phyloP scores from a whole-genome alignment of 495 filamentous ascomycete species.

The Talaromyces stipitatus region DNA sequence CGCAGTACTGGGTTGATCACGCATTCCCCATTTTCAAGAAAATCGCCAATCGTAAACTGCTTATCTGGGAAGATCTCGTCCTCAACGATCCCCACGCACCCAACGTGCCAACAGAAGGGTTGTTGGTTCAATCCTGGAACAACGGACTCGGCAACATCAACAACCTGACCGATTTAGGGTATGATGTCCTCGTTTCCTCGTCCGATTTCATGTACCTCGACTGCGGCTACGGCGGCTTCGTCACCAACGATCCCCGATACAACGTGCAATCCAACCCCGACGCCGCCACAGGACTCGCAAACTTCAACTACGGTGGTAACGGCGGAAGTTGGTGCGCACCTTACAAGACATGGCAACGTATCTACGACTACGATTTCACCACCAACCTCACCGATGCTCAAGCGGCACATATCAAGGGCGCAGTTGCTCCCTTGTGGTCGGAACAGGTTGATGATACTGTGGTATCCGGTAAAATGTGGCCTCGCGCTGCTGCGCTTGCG shows the following conservation, averaged over 20 bases:
- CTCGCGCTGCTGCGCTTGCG: conserved; percentile 45
- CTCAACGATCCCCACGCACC: conserved; percentile 33
- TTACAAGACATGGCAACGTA: conserved; percentile 55
- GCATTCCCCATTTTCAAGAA: conserved; percentile 45
- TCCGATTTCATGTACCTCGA: conserved; percentile 51
- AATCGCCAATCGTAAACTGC: conserved; percentile 31
- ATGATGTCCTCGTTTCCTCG: conserved; percentile 47
- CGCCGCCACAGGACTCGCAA: conserved; percentile 21
- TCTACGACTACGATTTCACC: conserved; percentile 54
- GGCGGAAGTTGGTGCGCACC: conserved; percentile 53
- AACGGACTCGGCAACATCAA: conserved; percentile 43
- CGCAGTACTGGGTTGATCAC: conserved; percentile 48
- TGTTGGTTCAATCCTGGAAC: conserved; percentile 48
- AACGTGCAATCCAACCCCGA: conserved; percentile 41
- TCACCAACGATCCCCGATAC: conserved; percentile 48
- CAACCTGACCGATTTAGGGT: conserved; percentile 42
- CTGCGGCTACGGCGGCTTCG: conserved; percentile 46
- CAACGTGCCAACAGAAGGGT: conserved; percentile 41
- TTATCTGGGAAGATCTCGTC: conserved; percentile 52
- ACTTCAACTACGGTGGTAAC: conserved; percentile 46
- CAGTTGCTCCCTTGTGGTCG: conserved; percentile 44
- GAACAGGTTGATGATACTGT: conserved; percentile 48
- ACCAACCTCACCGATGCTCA: conserved; percentile 36
- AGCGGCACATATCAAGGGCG: conserved; percentile 39
- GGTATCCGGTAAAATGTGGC: conserved; percentile 44